Conservation (phyloP, 2,329 filamentous ascomycete genomes). For the Fusarium austroafricanum region DNA sequence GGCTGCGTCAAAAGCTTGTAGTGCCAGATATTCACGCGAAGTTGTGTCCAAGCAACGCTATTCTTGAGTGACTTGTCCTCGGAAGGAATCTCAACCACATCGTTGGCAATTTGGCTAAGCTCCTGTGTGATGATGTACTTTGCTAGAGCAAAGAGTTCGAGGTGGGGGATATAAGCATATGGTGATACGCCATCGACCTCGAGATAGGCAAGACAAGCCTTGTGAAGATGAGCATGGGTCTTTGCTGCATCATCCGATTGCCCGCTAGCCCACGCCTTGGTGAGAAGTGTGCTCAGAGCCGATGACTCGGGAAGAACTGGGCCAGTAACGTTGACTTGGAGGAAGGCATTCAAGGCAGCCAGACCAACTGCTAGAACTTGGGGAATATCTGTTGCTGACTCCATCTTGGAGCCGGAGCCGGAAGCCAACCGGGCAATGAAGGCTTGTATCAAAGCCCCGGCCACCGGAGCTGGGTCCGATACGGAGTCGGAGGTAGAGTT, state of each 20-base stretch:
- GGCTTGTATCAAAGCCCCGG: slow-evolving; percentile 38
- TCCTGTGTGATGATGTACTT: slow-evolving; percentile 57
- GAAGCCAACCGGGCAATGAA: slow-evolving; percentile 30
- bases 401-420: background rate
- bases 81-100: slow-evolving; percentile 44
- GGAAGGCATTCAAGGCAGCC: slow-evolving; percentile 74
- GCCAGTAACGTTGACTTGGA: slow-evolving; percentile 90
- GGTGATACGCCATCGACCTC: slow-evolving; percentile 86
- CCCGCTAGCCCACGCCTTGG: slow-evolving; percentile 53
- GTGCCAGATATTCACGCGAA: slow-evolving; percentile 79
- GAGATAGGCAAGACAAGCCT: slow-evolving; percentile 73
- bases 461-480: slow-evolving; percentile 39
- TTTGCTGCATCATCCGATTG: slow-evolving; percentile 10
- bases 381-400: slow-evolving; percentile 9
- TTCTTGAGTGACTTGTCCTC: slow-evolving; percentile 55
- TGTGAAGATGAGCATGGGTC: slow-evolving; percentile 58
- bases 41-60: slow-evolving; percentile 68
- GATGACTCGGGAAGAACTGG: slow-evolving; percentile 69
- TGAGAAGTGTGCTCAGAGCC: slow-evolving; percentile 53
- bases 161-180: slow-evolving; percentile 84
- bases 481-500: slow-evolving; percentile 34
- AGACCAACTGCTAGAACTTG: slow-evolving; percentile 48
- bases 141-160: slow-evolving; percentile 86
- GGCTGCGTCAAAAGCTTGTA: slow-evolving; percentile 71
- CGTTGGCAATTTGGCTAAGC: slow-evolving; percentile 37